Base-by-base conservation (phyloP, 306 rosid genomes). In the Acmispon strigosus region DNA sequence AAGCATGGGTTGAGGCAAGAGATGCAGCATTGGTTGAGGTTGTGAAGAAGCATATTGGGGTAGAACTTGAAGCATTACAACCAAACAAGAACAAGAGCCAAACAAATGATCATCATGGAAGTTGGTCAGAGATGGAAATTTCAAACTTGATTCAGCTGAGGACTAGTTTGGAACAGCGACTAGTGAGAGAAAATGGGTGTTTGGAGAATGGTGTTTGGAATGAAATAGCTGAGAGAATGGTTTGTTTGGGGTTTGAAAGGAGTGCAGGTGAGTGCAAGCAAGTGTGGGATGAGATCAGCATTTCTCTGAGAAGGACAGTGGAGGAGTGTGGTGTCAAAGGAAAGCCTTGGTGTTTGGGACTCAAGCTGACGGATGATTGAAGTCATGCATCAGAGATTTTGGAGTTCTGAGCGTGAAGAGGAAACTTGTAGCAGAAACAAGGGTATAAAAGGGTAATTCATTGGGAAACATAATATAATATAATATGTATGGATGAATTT, bases 1-100 rank as follows among this genome's bases (percentile, higher is more conserved):
- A 87, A 79, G 88, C 87, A 6, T 86, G 88, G 91, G 76, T 90
- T 50, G 86, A 83, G 70, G 81, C 88, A 65, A 81, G 94, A 55
- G 96, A 90, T 72, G 69, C 76, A 13, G 86, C 90, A 29, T 75
- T 87, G 53, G 82, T 86, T 80, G 88, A 82, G 47, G 77, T 83
- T 73, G 67, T 87, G 34, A 76, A 76, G 61, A 83, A 75, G 45
- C 73, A 82, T 14, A 42, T 78, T n/a, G 82, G 86, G 2, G 69
- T 69, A 44, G 79, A 56, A 24, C 20, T 64, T 42, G 69, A 50
- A 43, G 22, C 70, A 61, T 8, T 50, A 13, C 67, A 19, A 58
- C 45, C 52, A 15, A 51, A 53, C 14, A 75, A 57, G 42, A 72
- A 45, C 27, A 75, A 82, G 45, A 27, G 10, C 41, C 66, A 58